These are phyloP conservation scores for Paspalum notatum DNA, from an alignment of 176 grass and related monocot species.

Conservation along the genomic window DNA sequence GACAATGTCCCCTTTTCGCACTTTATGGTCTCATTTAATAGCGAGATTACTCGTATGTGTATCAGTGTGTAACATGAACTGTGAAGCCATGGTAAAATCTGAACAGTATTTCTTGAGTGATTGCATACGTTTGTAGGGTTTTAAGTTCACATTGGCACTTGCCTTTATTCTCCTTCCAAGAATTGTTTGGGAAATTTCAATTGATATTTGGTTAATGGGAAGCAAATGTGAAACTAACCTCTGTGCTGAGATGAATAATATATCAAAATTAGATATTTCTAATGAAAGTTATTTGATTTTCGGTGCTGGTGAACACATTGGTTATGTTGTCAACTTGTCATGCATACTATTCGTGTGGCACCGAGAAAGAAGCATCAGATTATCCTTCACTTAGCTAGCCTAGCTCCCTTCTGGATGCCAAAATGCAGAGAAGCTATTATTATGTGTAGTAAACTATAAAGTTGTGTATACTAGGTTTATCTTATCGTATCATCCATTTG, in stretches of 20 bases:
- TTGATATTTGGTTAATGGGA: conserved; percentile 11
- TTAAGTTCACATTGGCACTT: neutral
- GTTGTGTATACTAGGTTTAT: neutral
- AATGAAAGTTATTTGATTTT: neutral
- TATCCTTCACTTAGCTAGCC: neutral
- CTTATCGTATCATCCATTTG: neutral
- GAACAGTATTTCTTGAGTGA: neutral
- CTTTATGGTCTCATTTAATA: conserved; percentile 19
- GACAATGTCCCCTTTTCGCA: neutral
- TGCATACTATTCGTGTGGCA: neutral
- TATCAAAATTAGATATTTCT: neutral
- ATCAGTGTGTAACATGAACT: neutral
- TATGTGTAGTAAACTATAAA: neutral
- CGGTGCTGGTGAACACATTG: neutral
- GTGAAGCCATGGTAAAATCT: neutral
- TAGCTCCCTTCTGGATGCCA: neutral
- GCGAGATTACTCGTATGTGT: neutral
- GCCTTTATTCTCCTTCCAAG: neutral
- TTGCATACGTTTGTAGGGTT: neutral
- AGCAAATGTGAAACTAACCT: neutral
- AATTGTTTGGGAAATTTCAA: neutral
- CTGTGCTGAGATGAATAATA: neutral
- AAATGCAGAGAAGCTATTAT: neutral
- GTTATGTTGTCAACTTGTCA: neutral
- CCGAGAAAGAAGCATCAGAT: neutral